Evolutionary conservation across 306 rosid species (phyloP).

Genomic region (Gillenia trifoliata): DNA sequence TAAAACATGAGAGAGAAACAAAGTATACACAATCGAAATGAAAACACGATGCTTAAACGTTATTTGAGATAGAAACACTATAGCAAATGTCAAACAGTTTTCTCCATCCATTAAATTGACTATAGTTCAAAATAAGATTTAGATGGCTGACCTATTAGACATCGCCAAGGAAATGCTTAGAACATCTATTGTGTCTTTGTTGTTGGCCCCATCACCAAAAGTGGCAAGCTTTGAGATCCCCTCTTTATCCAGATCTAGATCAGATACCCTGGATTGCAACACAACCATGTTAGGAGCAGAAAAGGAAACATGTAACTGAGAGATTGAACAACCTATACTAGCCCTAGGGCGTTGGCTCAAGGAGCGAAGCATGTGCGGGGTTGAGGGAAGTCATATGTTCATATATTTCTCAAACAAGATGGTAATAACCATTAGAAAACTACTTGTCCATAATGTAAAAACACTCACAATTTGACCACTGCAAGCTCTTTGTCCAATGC

Average conservation of each 20-base stretch:
- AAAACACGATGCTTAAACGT: slow-evolving; percentile 6
- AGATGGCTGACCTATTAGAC: slow-evolving; percentile 59
- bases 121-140: slow-evolving; percentile 8
- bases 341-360: background rate
- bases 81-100: background rate
- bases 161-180: slow-evolving; percentile 62
- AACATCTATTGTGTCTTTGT: slow-evolving; percentile 57
- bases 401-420: background rate
- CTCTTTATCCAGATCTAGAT: slow-evolving; percentile 64
- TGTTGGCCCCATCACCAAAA: slow-evolving; percentile 63
- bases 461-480: slow-evolving; percentile 72
- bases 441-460: slow-evolving; percentile 4
- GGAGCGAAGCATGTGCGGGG: no score
- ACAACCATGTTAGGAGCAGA: slow-evolving; percentile 20
- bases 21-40: slow-evolving; percentile 1
- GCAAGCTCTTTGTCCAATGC: slow-evolving; percentile 89
- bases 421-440: background rate
- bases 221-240: slow-evolving; percentile 68
- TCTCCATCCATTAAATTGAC: background rate
- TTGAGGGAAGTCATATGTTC: no score
- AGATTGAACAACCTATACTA: background rate
- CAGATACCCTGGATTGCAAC: slow-evolving; percentile 52
- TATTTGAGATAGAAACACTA: slow-evolving; percentile 1
- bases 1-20: slow-evolving; percentile 7
- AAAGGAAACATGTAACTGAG: background rate